Evolutionary conservation across 805 yeast genomes (phyloP), one percentile per base, ranked within the genome.

Genomic region (Starmerella floris): DNA sequence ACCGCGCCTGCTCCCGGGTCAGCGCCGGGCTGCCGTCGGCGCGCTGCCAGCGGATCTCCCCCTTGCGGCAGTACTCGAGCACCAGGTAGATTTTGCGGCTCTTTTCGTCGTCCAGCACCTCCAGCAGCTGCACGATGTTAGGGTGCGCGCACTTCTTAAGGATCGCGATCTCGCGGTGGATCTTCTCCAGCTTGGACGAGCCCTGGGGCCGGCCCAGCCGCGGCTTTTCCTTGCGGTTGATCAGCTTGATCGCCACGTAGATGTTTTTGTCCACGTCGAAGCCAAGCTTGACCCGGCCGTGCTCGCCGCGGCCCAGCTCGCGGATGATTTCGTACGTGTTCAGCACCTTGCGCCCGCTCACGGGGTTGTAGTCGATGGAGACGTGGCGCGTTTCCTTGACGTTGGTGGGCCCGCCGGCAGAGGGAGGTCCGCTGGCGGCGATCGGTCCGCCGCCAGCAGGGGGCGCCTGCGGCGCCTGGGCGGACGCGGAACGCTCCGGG

Each of bases 241-340:
- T 84, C 40, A 91, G 83, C 59, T 91, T 91, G 43, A 91, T 85
- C 3, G 98, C 98, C n/a, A 84, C 94, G 26, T 74, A 65, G 36
- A 59, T 64, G 26, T 62, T 60, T 11, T 68, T 61, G n/a, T 72
- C 67, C 42, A 78, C 61, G 57, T 87, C 88, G 46, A 73, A 73
- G 0, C 94, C 98, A 17, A 91, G 68, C 59, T 91, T 91, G 34
- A 91, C 98, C 60, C 84, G 88, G n/a, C 98, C 97, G 62, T 88
- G 97, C 60, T 87, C 95, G n/a, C 98, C 98, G 28, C 82, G 70
- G 10, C 98, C 98, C 23, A 91, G 68, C 62, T 87, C 96, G 22
- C 72, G 69, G 25, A 85, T 62, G 30, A 91, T 82, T 61, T 91
- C 98, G 58, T 87, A 91, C 0, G 93, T 77, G 62, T 91, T 91